Base-by-base conservation (phyloP, 2,329 filamentous ascomycete genomes). In the Cladosporium sp. region DNA sequence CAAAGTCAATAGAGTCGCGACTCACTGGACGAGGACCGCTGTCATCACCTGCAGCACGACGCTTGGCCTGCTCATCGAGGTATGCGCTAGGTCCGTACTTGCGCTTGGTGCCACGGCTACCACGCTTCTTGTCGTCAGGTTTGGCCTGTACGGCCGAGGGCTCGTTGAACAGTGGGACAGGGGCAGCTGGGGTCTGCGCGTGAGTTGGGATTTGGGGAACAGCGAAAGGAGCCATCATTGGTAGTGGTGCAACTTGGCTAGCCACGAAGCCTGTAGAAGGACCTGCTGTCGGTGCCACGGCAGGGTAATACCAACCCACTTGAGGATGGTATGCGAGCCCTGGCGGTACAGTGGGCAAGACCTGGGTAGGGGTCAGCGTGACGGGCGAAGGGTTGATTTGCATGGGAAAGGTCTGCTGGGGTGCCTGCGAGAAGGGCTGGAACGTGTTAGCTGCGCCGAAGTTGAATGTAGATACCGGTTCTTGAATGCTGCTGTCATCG, bases 21-120 rank as follows among this genome's bases (percentile, higher is more conserved):
- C 18, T 48, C 35, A 27, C 45, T 11, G 36, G 36, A 29, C 27
- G 27, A 40, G 43, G 36, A 15, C 35, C 36, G 12, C 36, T 25
- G 13, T 30, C 22, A 15, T 40, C 43, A 12, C 36, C 43, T 11
- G 15, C 12, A 25, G 45, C 45, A 25, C 45, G 45, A 13, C 45
- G 45, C 45, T 48, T 32, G 36, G 45, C n/a, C 18, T 40, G 45
- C 27, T 48, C 36, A 22, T 39, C 36, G 18, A 39, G 19, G 13
- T 40, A 48, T 3, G n/a, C 36, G 33, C 30, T 13, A 4, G 45
- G 45, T 20, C 45, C 45, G 20, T 33, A 48, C 27, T 48, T 48
- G 7, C 45, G 27, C 36, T 48, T 47, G 27, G 18, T 39, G 45
- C 45, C n/a, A 12, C 15, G 13, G 13, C 16, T 3, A 27, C 30